Percentiles rank a stretch among this genome's conserved stretches.
Conservation (phyloP, 495 filamentous ascomycete genomes). For the Lentithecium fluviatile region DNA sequence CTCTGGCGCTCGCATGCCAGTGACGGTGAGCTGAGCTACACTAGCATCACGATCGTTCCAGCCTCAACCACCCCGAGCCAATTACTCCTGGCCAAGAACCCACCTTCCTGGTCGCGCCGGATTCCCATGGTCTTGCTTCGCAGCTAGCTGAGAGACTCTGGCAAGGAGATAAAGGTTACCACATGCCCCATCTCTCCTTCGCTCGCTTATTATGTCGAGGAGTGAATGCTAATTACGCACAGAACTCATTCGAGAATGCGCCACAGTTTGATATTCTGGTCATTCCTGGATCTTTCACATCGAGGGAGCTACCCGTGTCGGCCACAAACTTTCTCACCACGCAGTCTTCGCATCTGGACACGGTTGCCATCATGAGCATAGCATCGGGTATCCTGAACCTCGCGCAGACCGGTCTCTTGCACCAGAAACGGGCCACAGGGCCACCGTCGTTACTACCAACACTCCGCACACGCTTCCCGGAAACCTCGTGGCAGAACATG, state of each 20-base stretch:
- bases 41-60: conserved; percentile 3
- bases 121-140: conserved; percentile 8
- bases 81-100: conserved; percentile 13
- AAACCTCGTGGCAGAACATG: conserved; percentile 19
- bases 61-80: conserved; percentile 10
- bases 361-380: conserved; percentile 24
- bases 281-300: conserved; percentile 26
- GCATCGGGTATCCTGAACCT: conserved; percentile 23
- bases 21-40: conserved; percentile 25
- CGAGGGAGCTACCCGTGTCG: conserved; percentile 6
- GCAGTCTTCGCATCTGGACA: conserved; percentile 8
- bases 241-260: conserved; percentile 25
- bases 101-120: conserved; percentile 11
- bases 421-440: conserved; percentile 15
- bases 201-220: not conserved
- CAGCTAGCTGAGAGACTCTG: conserved; percentile 5
- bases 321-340: conserved; percentile 14
- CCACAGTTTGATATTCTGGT: conserved; percentile 26
- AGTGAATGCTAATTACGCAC: not conserved
- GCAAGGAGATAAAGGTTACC: conserved; percentile 27
- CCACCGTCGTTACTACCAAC: conserved; percentile 4
- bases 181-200: conserved; percentile 9
- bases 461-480: conserved; percentile 19
- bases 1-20: conserved; percentile 25
- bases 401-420: conserved; percentile 17